Evolutionary conservation across 345 rosid genomes (phyloP).

Genomic region (Salix suchowensis): DNA sequence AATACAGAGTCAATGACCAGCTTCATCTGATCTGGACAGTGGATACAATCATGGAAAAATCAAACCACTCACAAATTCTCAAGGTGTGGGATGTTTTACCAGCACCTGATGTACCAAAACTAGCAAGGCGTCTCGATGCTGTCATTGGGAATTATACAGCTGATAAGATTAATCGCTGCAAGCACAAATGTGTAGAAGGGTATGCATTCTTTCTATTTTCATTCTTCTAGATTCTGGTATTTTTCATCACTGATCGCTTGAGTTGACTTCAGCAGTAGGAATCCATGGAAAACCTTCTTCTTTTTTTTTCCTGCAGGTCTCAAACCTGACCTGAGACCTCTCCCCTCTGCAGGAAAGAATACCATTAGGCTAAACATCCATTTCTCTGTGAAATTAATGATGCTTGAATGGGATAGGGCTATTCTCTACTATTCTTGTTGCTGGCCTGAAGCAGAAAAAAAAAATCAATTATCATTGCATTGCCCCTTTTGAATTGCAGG

Average conservation of each 20-base stretch:
- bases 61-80: conserved; percentile 31
- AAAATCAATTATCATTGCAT: background rate
- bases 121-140: conserved; percentile 37
- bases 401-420: no score
- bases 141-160: conserved; percentile 26
- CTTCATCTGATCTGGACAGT: conserved; percentile 32
- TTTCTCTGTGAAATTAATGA: no score
- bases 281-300: background rate
- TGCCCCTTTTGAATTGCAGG: background rate
- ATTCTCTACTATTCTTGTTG: no score
- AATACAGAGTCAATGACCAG: conserved; percentile 29
- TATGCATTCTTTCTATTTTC: conserved; percentile 12
- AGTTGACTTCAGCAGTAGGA: background rate
- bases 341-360: no score
- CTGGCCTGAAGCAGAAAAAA: no score
- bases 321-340: background rate
- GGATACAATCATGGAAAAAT: conserved; percentile 30
- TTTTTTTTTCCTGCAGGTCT: background rate
- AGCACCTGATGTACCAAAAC: conserved; percentile 22
- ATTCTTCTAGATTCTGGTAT: background rate
- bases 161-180: conserved; percentile 38
- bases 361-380: no score
- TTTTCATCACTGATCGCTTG: background rate
- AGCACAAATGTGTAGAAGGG: conserved; percentile 42
- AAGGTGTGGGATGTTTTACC: conserved; percentile 54